A percentile compares a stretch with the other conserved stretches of the same genome.
phyloP scores from a whole-genome alignment of 108 stramenopile species.

The Nannochloropsis salina region DNA sequence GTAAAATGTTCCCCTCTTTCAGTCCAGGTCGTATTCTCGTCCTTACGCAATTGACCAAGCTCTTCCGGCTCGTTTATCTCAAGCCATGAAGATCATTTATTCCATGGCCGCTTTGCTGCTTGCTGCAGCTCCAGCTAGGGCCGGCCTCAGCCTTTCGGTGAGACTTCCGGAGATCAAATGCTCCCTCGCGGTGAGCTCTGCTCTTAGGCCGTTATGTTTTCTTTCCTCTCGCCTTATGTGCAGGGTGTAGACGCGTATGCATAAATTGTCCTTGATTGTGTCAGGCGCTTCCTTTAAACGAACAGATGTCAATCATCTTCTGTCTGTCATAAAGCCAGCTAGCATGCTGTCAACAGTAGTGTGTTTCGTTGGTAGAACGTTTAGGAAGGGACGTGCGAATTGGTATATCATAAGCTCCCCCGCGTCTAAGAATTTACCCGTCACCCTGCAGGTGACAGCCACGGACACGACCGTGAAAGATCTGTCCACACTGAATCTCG shows the following conservation, averaged over 20 bases:
- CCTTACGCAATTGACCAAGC: too few species aligned
- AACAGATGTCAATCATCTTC: too few species aligned
- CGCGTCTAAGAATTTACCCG: background rate
- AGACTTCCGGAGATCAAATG: slow-evolving; percentile 18
- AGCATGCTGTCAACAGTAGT: too few species aligned
- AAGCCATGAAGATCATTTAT: slow-evolving; percentile 9
- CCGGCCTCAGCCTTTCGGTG: slow-evolving; percentile 16
- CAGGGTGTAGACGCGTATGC: too few species aligned
- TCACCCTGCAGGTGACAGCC: background rate
- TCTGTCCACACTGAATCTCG: background rate
- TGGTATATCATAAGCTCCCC: background rate
- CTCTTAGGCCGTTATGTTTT: background rate
- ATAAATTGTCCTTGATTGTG: too few species aligned
- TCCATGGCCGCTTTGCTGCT: slow-evolving; percentile 8
- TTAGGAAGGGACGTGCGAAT: too few species aligned
- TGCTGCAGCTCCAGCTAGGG: background rate
- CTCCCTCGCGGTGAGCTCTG: background rate
- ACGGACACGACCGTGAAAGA: slow-evolving; percentile 7
- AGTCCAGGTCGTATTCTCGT: too few species aligned
- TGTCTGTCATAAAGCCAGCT: too few species aligned
- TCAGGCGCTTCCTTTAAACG: too few species aligned
- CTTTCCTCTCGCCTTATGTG: background rate
- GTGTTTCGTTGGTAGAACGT: too few species aligned
- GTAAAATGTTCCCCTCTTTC: too few species aligned
- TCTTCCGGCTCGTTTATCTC: background rate